Conservation (phyloP, 495 filamentous ascomycete species). For the Podospora fimiseda region DNA sequence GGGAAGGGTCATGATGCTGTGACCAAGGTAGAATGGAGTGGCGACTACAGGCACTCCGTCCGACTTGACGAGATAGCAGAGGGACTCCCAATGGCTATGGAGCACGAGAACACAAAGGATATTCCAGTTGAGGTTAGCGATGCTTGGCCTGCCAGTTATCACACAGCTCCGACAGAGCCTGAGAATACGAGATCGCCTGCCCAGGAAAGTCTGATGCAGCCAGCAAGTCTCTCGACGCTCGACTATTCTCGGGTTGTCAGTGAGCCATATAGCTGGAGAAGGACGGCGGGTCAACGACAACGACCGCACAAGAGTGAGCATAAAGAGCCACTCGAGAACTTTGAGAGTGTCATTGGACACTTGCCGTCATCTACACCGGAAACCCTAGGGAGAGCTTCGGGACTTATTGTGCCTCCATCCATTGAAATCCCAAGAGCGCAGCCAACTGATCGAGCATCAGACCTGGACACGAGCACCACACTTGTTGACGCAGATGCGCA, state of each 20-base stretch:
- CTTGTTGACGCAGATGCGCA: not conserved
- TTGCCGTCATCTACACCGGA: not conserved
- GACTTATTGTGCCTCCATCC: not conserved
- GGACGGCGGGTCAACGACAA: not conserved
- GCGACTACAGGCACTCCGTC: constrained; percentile 8
- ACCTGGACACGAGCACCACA: not conserved
- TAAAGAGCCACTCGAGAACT: not conserved
- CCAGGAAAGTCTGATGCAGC: not conserved
- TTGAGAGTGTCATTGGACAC: not conserved
- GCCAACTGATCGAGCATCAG: not conserved
- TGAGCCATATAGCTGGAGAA: not conserved
- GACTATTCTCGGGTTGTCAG: not conserved
- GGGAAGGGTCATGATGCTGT: constrained; percentile 8
- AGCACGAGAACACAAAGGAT: constrained; percentile 15
- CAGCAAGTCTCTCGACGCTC: not conserved
- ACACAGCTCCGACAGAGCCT: not conserved
- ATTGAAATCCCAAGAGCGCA: not conserved
- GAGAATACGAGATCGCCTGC: not conserved
- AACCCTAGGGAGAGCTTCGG: not conserved
- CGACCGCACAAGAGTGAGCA: not conserved
- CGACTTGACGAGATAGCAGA: constrained; percentile 18
- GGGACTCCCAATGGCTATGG: constrained; percentile 17
- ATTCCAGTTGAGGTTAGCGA: constrained; percentile 20
- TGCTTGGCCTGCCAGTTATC: constrained; percentile 13
- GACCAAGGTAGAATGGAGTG: constrained; percentile 19